Evolutionary conservation across 345 rosid species (phyloP).

Genomic region (Garcia nutans): DNA sequence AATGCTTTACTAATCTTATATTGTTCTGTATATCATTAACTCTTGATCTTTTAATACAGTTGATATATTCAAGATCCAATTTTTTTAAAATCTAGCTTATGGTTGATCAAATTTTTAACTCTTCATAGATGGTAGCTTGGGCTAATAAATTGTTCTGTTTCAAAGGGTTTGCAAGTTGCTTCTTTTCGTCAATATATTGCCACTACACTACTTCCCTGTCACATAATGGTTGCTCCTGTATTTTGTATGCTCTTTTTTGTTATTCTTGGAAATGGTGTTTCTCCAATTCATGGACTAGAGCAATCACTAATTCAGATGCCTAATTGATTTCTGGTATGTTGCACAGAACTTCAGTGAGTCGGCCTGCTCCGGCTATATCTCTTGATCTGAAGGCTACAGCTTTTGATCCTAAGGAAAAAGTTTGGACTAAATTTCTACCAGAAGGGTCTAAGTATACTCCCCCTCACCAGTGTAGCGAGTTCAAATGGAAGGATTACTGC

Average conservation of each 20-base stretch:
- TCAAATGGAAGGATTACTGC: conserved; percentile 97
- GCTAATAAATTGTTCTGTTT: background rate
- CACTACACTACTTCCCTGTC: background rate
- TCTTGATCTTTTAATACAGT: background rate
- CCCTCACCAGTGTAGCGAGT: conserved; percentile 87
- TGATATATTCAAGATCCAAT: background rate
- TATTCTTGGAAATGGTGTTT: background rate
- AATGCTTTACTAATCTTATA: background rate
- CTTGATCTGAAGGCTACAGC: conserved; percentile 87
- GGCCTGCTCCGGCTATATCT: conserved; percentile 83
- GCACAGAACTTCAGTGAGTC: conserved; percentile 84
- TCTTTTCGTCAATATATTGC: background rate
- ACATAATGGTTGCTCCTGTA: background rate
- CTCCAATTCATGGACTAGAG: background rate
- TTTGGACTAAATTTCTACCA: conserved; percentile 95
- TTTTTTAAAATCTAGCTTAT: background rate
- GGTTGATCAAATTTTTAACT: background rate
- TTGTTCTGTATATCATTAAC: background rate
- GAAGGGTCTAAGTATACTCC: conserved; percentile 96
- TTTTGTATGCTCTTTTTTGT: background rate
- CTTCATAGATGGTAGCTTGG: background rate
- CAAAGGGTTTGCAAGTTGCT: background rate
- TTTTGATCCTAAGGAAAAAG: conserved; percentile 90
- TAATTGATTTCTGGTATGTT: conserved; percentile 14
- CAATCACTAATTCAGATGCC: background rate